Conservation (phyloP, 2,329 filamentous ascomycete species). For the Colletotrichum sp. region DNA sequence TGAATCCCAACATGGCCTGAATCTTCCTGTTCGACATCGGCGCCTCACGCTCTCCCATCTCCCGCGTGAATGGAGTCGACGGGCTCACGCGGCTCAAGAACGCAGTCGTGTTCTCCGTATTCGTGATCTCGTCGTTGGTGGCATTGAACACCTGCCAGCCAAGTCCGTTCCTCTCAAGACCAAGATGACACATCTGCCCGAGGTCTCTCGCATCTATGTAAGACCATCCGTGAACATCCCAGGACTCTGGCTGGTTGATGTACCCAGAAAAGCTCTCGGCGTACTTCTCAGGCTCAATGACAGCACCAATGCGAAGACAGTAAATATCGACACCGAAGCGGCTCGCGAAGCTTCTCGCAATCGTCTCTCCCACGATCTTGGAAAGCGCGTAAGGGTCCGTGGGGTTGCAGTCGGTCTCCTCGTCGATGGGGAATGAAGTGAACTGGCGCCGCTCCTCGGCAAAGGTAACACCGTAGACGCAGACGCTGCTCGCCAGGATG, state of each 20-base stretch:
- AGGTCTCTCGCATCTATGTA: slow-evolving; percentile 69
- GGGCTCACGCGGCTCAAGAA: slow-evolving; percentile 57
- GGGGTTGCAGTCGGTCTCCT: slow-evolving; percentile 63
- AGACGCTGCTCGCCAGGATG: slow-evolving; percentile 64
- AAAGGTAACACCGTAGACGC: slow-evolving; percentile 67
- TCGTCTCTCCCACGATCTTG: slow-evolving; percentile 64
- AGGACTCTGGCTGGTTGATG: slow-evolving; percentile 51
- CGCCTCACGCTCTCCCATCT: slow-evolving; percentile 64
- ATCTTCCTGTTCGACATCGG: slow-evolving; percentile 67
- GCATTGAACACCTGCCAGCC: slow-evolving; percentile 71
- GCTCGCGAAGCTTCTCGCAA: slow-evolving; percentile 60
- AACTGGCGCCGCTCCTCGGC: slow-evolving; percentile 63
- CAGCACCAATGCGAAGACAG: slow-evolving; percentile 63
- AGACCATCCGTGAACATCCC: slow-evolving; percentile 65
- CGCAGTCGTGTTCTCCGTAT: slow-evolving; percentile 52
- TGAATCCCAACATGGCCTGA: slow-evolving; percentile 61
- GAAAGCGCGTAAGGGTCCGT: slow-evolving; percentile 67
- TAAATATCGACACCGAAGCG: slow-evolving; percentile 65
- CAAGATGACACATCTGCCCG: slow-evolving; percentile 64
- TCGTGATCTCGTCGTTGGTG: slow-evolving; percentile 66
- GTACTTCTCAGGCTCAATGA: slow-evolving; percentile 68
- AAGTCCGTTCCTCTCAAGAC: slow-evolving; percentile 56
- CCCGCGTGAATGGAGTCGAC: slow-evolving; percentile 53
- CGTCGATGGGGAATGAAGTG: slow-evolving; percentile 62
- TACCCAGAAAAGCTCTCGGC: slow-evolving; percentile 55